Evolutionary conservation across 176 grass and related monocot genomes (phyloP), one percentile per base, ranked within the genome.

Genomic region (Triticum timopheevii): DNA sequence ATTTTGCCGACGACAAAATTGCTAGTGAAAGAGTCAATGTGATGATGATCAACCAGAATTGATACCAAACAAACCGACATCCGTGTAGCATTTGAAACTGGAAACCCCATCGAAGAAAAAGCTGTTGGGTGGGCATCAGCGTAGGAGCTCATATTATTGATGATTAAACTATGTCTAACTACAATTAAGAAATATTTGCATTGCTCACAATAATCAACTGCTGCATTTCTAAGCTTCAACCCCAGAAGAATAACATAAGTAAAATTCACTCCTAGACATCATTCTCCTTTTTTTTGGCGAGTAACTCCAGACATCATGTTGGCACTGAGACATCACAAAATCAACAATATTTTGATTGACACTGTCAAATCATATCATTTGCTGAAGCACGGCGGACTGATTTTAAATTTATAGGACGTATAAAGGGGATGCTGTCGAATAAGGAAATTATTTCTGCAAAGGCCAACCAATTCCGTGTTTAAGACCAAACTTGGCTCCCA

Each of bases 211-310:
- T 20, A 69, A 69, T 23, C 10, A 33, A 61, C 23, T 45, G 34
- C 34, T 69, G 10, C 13, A 22, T 83, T 87, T 80, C 70, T 76
- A 59, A 87, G 33, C 45, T 68, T 82, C 67, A 44, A 67, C 16
- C 47, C 42, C 63, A 81, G 39, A 50, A 76, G 61, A 59, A 44
- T 11, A 65, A 76, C 10, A 16, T 22, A 47, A 23, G 12, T 25
- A 50, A 31, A 52, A 76, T 75, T 75, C 3, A 3, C 42, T 75
- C 13, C 23, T 13, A 27, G 71, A 47, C 71, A 50, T 50, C 47
- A 44, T 44, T 44, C 10, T 38, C 10, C 0, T 5, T 15, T 50
- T 45, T 45, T 47, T 50, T 50, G 15, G 13, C 13, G 13, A 50
- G 16, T 50, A 50, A 50, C 42, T 44, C 20, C 40, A 49, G 72